Percentiles rank a stretch among this genome's conserved stretches.
Evolutionary conservation across 768 basidiomycete genomes (phyloP).

Genomic region (Leccinum barrowsii): DNA sequence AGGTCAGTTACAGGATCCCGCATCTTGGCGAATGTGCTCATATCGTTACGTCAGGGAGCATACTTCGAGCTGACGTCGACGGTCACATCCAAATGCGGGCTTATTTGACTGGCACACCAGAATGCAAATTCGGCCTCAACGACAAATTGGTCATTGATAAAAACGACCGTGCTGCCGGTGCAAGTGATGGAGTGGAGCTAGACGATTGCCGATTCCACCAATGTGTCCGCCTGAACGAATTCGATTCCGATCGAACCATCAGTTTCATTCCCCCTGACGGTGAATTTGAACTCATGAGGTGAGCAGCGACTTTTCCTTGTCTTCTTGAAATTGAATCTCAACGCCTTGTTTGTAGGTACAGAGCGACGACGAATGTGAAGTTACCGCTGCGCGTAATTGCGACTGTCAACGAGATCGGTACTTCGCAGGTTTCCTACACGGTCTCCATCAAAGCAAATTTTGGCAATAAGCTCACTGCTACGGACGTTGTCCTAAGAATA

Average conservation of each 20-base stretch:
- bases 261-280: constrained; percentile 98
- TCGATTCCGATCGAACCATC: constrained; percentile 90
- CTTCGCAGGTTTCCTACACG: constrained; percentile 86
- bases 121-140: constrained; percentile 98
- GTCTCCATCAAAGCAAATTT: constrained; percentile 88
- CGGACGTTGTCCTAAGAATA: constrained; percentile 87
- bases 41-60: constrained; percentile 54
- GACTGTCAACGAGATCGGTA: constrained; percentile 90
- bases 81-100: constrained; percentile 98
- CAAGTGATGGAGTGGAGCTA: constrained; percentile 79
- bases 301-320: constrained; percentile 23
- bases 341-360: constrained; percentile 58
- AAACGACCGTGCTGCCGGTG: constrained; percentile 49
- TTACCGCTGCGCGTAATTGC: constrained; percentile 87
- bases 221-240: constrained; percentile 92
- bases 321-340: constrained; percentile 1
- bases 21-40: not conserved
- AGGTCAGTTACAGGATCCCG: constrained; percentile 38
- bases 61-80: constrained; percentile 94
- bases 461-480: constrained; percentile 87
- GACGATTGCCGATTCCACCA: constrained; percentile 99
- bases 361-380: constrained; percentile 94
- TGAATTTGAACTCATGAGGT: constrained; percentile 98
- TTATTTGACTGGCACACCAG: constrained; percentile 93
- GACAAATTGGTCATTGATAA: constrained; percentile 98